Evolutionary conservation across 78 protist species (phyloP).

Genomic region (Planoprotostelium fungivorum): DNA sequence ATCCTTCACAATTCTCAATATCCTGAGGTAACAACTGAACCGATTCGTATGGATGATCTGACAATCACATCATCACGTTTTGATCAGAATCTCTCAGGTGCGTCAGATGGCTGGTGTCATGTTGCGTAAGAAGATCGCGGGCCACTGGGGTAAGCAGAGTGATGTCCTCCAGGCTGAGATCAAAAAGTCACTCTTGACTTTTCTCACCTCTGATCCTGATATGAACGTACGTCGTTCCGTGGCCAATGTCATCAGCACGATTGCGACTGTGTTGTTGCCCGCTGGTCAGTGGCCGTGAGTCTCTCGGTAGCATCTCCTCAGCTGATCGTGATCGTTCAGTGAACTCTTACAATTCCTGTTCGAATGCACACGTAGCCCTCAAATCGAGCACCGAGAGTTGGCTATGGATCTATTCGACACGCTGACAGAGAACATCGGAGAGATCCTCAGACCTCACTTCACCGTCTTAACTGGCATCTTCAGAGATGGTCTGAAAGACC

Average conservation of each 20-base stretch:
- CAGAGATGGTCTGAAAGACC: slow-evolving; percentile 15
- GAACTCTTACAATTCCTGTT: slow-evolving; percentile 27
- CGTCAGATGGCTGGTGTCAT: slow-evolving; percentile 46
- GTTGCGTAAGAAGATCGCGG: slow-evolving; percentile 48
- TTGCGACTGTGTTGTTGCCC: slow-evolving; percentile 29
- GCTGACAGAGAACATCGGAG: background rate
- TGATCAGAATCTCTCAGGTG: slow-evolving; percentile 26
- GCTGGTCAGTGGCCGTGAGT: slow-evolving; percentile 32
- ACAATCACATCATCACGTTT: background rate
- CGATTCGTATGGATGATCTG: background rate
- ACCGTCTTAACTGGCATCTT: slow-evolving; percentile 8
- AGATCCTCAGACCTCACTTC: background rate
- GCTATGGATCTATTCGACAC: slow-evolving; percentile 32
- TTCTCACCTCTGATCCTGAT: slow-evolving; percentile 9
- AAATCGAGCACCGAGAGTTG: slow-evolving; percentile 18
- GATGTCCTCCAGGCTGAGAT: background rate
- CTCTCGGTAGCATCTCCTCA: background rate
- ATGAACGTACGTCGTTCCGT: slow-evolving; percentile 15
- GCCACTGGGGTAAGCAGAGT: slow-evolving; percentile 35
- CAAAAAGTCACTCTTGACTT: slow-evolving; percentile 15
- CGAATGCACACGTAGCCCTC: background rate
- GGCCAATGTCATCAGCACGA: slow-evolving; percentile 34
- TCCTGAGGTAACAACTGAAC: slow-evolving; percentile 25
- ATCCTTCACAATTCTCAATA: slow-evolving; percentile 28
- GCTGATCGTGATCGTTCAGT: background rate